Conservation (phyloP, 2,329 filamentous ascomycete species). For the Daldinia sp. region DNA sequence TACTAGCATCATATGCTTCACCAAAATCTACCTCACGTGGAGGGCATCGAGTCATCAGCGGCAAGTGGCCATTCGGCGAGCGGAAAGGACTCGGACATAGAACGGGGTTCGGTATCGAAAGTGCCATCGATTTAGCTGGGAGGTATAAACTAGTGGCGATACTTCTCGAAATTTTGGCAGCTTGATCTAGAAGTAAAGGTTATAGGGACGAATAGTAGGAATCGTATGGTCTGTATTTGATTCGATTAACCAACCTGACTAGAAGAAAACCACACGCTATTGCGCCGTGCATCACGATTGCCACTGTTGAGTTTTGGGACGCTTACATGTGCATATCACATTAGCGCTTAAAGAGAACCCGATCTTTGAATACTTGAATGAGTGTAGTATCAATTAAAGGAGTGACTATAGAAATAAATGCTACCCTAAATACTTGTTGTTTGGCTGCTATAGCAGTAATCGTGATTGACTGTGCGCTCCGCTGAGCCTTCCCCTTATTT, state of each 20-base stretch:
- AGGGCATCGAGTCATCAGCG: constrained; percentile 30
- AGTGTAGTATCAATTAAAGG: neutral
- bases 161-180: neutral
- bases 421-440: neutral
- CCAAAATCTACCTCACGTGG: constrained; percentile 41
- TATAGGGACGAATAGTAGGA: neutral
- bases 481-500: neutral
- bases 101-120: constrained; percentile 45
- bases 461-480: neutral
- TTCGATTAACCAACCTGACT: neutral
- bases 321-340: neutral
- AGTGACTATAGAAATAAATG: neutral
- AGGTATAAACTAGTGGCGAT: neutral
- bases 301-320: neutral
- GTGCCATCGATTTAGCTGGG: constrained; percentile 23
- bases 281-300: neutral
- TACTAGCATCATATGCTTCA: constrained; percentile 47
- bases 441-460: neutral
- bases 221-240: neutral
- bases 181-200: neutral
- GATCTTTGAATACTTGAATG: neutral
- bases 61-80: neutral
- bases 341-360: neutral
- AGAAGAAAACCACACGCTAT: neutral
- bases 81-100: constrained; percentile 40